Percentiles rank a stretch among this genome's conserved stretches.
Conservation (phyloP, 176 grass and related monocot species). For the Cocos nucifera region DNA sequence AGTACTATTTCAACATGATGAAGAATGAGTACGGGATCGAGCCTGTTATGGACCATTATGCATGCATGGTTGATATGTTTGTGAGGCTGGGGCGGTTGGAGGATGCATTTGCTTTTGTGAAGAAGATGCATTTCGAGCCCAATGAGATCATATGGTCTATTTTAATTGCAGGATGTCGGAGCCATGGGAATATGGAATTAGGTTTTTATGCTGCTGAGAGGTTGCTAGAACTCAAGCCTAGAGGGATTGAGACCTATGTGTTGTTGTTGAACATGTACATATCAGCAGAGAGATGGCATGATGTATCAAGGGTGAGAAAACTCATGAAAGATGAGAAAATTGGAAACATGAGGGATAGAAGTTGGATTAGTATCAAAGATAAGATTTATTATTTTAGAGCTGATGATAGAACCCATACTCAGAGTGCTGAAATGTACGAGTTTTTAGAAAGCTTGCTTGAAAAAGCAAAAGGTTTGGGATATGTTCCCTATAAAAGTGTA, state of each 20-base stretch:
- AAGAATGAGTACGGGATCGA: conserved; percentile 52
- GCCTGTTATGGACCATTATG: conserved; percentile 63
- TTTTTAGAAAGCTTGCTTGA: conserved; percentile 51
- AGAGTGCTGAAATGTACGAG: conserved; percentile 32
- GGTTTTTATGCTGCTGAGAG: conserved; percentile 67
- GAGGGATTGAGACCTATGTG: conserved; percentile 62
- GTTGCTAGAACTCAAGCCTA: conserved; percentile 59
- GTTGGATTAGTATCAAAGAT: conserved; percentile 77
- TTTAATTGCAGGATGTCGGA: conserved; percentile 74
- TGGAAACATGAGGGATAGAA: conserved; percentile 55
- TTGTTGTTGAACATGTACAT: conserved; percentile 85
- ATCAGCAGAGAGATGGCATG: conserved; percentile 55
- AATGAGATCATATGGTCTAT: conserved; percentile 89
- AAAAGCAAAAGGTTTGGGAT: conserved; percentile 50
- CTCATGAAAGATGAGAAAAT: conserved; percentile 63
- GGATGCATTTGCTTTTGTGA: conserved; percentile 67
- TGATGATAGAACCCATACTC: conserved; percentile 39
- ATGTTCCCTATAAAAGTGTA: conserved; percentile 59
- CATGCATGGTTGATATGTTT: conserved; percentile 85
- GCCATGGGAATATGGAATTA: conserved; percentile 63
- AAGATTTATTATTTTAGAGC: conserved; percentile 62
- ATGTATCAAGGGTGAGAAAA: conserved; percentile 48
- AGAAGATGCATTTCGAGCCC: conserved; percentile 36
- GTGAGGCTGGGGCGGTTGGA: conserved; percentile 53
- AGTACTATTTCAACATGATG: conserved; percentile 72